A percentile compares a stretch with the other conserved stretches of the same genome.
Conservation (phyloP, 2,329 filamentous ascomycete species). For the Alternaria sp. region DNA sequence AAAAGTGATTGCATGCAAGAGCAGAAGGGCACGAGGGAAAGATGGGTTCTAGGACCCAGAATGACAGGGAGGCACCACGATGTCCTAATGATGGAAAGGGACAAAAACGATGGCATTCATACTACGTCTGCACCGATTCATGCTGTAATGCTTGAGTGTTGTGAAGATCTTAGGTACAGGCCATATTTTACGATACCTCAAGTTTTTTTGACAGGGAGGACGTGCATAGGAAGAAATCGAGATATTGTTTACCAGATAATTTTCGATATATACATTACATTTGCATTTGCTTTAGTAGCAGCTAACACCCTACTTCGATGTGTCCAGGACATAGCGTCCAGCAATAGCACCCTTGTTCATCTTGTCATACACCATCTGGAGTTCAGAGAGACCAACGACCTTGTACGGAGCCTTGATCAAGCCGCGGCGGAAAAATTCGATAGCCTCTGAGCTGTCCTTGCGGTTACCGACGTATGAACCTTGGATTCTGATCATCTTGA, state of each 20-base stretch:
- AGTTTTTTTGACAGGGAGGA: too few relatives aligned
- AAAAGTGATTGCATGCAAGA: not conserved
- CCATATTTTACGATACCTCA: too few relatives aligned
- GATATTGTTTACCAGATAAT: not conserved
- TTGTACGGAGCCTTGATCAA: conserved; percentile 89
- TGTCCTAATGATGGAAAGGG: not conserved
- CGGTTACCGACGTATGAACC: conserved; percentile 90
- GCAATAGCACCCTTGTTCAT: conserved; percentile 71
- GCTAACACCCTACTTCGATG: conserved; percentile 43
- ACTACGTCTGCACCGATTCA: too few relatives aligned
- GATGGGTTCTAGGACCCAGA: not conserved
- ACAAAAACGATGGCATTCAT: too few relatives aligned
- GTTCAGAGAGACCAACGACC: conserved; percentile 78
- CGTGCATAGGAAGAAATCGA: not conserved
- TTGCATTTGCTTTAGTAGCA: not conserved
- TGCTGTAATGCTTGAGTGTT: not conserved
- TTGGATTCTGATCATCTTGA: conserved; percentile 90
- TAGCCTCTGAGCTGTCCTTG: conserved; percentile 82
- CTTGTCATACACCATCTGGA: conserved; percentile 79
- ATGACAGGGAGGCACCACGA: not conserved
- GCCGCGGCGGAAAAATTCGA: conserved; percentile 86
- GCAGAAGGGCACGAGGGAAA: not conserved
- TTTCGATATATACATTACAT: conserved; percentile 15
- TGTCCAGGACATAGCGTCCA: conserved; percentile 82
- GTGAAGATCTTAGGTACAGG: not conserved